Percentiles rank a stretch among this genome's conserved stretches.
These are phyloP conservation scores for Stemphylium beticola DNA, from an alignment of 2,329 filamentous ascomycete genomes.

Conservation along the genomic window DNA sequence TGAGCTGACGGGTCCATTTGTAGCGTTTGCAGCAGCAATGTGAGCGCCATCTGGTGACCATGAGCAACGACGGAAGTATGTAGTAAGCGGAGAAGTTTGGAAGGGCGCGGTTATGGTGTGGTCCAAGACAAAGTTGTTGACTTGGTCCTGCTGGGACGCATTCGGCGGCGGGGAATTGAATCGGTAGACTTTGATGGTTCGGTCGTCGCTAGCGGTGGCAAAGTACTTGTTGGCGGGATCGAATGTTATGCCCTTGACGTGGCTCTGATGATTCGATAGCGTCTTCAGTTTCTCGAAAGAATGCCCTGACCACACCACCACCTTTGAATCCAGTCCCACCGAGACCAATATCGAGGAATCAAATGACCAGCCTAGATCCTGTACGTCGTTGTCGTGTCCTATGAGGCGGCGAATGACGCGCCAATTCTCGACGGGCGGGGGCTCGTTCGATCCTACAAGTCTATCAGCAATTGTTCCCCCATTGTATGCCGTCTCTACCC, in stretches of 20 bases:
- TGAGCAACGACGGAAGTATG: conserved; percentile 94
- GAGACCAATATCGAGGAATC: conserved; percentile 96
- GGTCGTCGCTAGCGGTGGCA: conserved; percentile 94
- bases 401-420: conserved; percentile 91
- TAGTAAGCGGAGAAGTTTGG: conserved; percentile 88
- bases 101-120: conserved; percentile 90
- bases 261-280: conserved; percentile 88
- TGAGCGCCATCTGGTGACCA: conserved; percentile 98
- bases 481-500: conserved; percentile 42
- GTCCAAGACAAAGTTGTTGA: conserved; percentile 95
- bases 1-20: conserved; percentile 95
- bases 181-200: conserved; percentile 94
- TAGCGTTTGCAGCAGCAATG: conserved; percentile 94
- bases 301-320: conserved; percentile 97
- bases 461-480: conserved; percentile 19
- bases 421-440: conserved; percentile 96
- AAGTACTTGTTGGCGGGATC: conserved; percentile 99
- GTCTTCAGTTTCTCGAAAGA: conserved; percentile 99
- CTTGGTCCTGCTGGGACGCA: conserved; percentile 90
- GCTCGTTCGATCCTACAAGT: conserved; percentile 75
- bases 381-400: conserved; percentile 97
- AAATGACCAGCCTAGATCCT: conserved; percentile 95
- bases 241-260: conserved; percentile 98
- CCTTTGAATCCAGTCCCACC: conserved; percentile 94
- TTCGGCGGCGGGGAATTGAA: conserved; percentile 89